These are phyloP conservation scores for Ophiocordyceps camponoti-saundersi DNA, from an alignment of 2,329 filamentous ascomycete species.

Conservation along the genomic window DNA sequence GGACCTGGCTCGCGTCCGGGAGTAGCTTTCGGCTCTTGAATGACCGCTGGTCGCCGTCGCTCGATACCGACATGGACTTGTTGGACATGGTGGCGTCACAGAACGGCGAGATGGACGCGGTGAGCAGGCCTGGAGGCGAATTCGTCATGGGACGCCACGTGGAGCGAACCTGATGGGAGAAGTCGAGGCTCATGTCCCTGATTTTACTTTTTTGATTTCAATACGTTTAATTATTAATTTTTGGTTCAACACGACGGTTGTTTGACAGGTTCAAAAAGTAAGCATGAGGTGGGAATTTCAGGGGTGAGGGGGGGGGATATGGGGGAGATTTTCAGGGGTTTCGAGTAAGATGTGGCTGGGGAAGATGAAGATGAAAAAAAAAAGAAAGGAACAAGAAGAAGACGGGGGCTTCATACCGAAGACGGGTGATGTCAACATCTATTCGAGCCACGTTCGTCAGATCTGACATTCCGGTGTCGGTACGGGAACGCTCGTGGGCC, in stretches of 20 bases:
- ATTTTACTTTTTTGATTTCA: slow-evolving; percentile 16
- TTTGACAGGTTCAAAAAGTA: too few relatives aligned
- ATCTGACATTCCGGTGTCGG: slow-evolving; percentile 11
- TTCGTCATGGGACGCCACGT: slow-evolving; percentile 11
- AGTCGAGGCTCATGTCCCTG: slow-evolving; percentile 14
- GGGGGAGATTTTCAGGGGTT: too few relatives aligned
- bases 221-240: too few relatives aligned
- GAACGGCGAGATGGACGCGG: slow-evolving; percentile 7
- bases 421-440: slow-evolving; percentile 15
- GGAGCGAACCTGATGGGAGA: slow-evolving; percentile 16
- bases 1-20: slow-evolving; percentile 5
- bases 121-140: slow-evolving; percentile 5
- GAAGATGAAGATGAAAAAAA: background rate
- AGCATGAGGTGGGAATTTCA: background rate
- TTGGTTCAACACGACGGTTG: too few relatives aligned
- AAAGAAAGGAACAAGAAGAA: background rate
- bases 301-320: background rate
- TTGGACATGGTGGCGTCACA: slow-evolving; percentile 6
- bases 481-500: slow-evolving; percentile 11
- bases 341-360: too few relatives aligned
- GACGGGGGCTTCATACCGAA: slow-evolving; percentile 12
- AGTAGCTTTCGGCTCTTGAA: slow-evolving; percentile 8
- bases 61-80: slow-evolving; percentile 4
- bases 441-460: slow-evolving; percentile 11
- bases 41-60: slow-evolving; percentile 7